Evolutionary conservation across 139 green algal genomes (phyloP).

Genomic region (Spirogloea muscicola): DNA sequence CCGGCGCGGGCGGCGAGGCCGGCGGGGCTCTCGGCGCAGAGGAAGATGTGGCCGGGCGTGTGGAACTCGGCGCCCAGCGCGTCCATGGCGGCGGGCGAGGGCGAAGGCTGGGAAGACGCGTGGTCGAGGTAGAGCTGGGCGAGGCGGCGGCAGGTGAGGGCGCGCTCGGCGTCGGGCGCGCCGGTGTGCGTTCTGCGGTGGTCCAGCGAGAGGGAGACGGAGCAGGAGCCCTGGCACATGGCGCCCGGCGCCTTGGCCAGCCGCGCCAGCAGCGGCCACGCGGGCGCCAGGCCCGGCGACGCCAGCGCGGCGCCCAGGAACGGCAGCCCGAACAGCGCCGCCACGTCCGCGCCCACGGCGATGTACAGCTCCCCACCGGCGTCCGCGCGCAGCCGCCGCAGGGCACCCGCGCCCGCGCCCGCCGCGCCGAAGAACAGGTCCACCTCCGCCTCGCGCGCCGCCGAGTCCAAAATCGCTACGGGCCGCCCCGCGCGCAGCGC

Average conservation of each 20-base stretch:
- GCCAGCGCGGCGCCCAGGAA: too few species aligned
- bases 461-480: conserved; percentile 43
- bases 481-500: conserved; percentile 13
- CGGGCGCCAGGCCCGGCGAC: too few species aligned
- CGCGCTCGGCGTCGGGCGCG: conserved; percentile 42
- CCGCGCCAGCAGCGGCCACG: conserved; percentile 6
- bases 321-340: conserved; percentile 24
- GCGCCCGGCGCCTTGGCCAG: conserved; percentile 14
- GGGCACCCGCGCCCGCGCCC: not conserved
- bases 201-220: conserved; percentile 37
- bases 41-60: conserved; percentile 46
- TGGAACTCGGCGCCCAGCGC: conserved; percentile 44
- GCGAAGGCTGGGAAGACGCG: too few species aligned
- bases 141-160: conserved; percentile 37
- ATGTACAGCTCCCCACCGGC: conserved; percentile 48
- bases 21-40: conserved; percentile 25
- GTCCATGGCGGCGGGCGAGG: too few species aligned
- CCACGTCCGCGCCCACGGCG: conserved; percentile 21
- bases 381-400: conserved; percentile 15
- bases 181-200: conserved; percentile 40
- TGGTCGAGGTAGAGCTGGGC: conserved; percentile 42
- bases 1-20: conserved; percentile 19
- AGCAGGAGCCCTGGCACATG: conserved; percentile 48
- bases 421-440: conserved; percentile 38
- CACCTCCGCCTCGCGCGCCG: conserved; percentile 34